Conservation (phyloP, 129 eudicot genomes). For the Flaveria ramosissima region DNA sequence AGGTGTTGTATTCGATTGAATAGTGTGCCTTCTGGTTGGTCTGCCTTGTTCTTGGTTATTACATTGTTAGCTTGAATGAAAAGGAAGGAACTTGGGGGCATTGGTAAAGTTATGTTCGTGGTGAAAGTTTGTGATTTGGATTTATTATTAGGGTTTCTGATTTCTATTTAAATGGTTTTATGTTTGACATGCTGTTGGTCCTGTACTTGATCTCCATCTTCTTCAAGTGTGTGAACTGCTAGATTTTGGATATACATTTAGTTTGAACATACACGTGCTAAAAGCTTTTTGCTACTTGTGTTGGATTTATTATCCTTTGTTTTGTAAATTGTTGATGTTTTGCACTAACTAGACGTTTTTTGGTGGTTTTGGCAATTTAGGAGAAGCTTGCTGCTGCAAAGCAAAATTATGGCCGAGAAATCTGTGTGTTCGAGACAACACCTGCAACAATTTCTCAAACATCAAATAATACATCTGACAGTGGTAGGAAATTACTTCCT, state of each 20-base stretch:
- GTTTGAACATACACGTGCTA: background rate
- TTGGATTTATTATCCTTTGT: background rate
- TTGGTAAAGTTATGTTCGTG: background rate
- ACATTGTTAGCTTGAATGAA: conserved; percentile 13
- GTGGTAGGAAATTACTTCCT: conserved; percentile 39
- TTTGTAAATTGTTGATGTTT: background rate
- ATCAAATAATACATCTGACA: conserved; percentile 37
- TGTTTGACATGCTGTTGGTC: background rate
- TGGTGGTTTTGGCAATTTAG: conserved; percentile 40
- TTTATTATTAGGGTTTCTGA: conserved; percentile 10
- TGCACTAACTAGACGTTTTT: background rate
- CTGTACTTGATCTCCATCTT: background rate
- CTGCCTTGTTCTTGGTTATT: background rate
- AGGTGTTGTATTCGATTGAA: background rate
- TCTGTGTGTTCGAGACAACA: conserved; percentile 77
- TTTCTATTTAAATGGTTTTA: background rate
- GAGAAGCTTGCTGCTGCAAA: conserved; percentile 71
- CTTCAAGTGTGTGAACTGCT: background rate
- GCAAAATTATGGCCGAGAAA: conserved; percentile 71
- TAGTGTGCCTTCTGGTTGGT: too few relatives aligned
- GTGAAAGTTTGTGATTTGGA: background rate
- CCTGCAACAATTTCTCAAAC: conserved; percentile 46
- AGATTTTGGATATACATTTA: background rate
- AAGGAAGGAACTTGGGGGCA: background rate
- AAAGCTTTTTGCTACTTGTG: background rate